These are phyloP conservation scores for Coffea humblotiana DNA, from an alignment of 305 asterid genomes.

Conservation along the genomic window DNA sequence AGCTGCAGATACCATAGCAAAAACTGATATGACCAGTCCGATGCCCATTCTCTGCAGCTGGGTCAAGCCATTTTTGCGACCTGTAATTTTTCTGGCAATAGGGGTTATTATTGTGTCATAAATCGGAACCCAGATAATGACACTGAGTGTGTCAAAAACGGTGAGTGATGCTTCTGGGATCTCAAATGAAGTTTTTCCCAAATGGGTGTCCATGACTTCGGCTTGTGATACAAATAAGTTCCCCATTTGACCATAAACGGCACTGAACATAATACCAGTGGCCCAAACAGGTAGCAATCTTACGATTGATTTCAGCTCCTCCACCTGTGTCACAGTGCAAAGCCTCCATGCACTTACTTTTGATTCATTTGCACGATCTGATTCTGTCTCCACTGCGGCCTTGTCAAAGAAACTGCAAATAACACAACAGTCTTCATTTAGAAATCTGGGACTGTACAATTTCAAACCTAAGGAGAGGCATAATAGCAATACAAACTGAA, in stretches of 20 bases:
- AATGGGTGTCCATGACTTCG: slow-evolving; percentile 46
- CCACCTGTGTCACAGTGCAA: slow-evolving; percentile 89
- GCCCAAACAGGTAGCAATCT: slow-evolving; percentile 81
- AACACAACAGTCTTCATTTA: not conserved
- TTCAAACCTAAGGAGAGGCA: not conserved
- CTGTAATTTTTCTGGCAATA: slow-evolving; percentile 51
- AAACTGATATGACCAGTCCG: slow-evolving; percentile 69
- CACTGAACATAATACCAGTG: slow-evolving; percentile 63
- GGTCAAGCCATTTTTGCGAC: slow-evolving; percentile 66
- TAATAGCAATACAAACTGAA: not conserved
- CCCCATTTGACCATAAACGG: slow-evolving; percentile 76
- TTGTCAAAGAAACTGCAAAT: slow-evolving; percentile 69
- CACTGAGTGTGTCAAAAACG: slow-evolving; percentile 87
- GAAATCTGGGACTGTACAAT: not conserved
- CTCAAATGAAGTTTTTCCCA: slow-evolving; percentile 52
- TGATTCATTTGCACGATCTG: slow-evolving; percentile 40
- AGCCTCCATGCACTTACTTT: slow-evolving; percentile 64
- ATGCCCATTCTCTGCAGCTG: slow-evolving; percentile 77
- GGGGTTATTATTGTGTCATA: slow-evolving; percentile 70
- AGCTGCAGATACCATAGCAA: slow-evolving; percentile 74
- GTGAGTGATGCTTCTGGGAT: slow-evolving; percentile 78
- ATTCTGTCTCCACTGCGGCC: slow-evolving; percentile 65
- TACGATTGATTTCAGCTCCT: slow-evolving; percentile 72
- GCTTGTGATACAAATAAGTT: slow-evolving; percentile 75
- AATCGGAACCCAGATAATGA: slow-evolving; percentile 80